phyloP scores from a whole-genome alignment of 1,139 yeast genomes.

The Candida labiduridarum region DNA sequence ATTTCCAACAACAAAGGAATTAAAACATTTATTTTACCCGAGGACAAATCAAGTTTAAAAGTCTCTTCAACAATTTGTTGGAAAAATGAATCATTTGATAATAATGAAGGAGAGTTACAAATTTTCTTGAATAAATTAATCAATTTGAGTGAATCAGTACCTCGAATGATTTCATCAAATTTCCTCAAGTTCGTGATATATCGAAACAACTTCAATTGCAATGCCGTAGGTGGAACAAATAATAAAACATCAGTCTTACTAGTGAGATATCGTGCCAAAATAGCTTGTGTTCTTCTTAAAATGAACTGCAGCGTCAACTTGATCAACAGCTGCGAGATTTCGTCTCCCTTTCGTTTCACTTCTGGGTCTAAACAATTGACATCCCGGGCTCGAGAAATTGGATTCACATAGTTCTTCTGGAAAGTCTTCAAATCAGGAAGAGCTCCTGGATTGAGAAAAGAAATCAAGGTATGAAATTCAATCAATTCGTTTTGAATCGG shows the following conservation, averaged over 20 bases:
- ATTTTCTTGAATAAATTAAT: constrained; percentile 79
- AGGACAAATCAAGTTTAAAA: constrained; percentile 18
- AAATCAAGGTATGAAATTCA: constrained; percentile 80
- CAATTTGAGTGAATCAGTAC: constrained; percentile 57
- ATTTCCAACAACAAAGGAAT: constrained; percentile 57
- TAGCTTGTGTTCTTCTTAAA: constrained; percentile 70
- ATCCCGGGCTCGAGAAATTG: constrained; percentile 76
- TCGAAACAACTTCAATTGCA: constrained; percentile 60
- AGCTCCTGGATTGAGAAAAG: constrained; percentile 83
- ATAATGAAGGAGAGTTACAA: constrained; percentile 77
- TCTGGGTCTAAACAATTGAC: constrained; percentile 60
- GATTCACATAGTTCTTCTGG: constrained; percentile 66
- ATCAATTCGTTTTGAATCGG: constrained; percentile 91
- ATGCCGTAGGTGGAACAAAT: constrained; percentile 72
- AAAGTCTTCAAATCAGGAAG: constrained; percentile 68
- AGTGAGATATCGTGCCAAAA: constrained; percentile 69
- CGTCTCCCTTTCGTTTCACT: constrained; percentile 58
- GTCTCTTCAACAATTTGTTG: constrained; percentile 21
- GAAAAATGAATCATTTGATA: constrained; percentile 45
- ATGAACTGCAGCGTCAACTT: constrained; percentile 66
- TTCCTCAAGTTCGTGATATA: constrained; percentile 32
- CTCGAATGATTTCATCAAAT: constrained; percentile 17
- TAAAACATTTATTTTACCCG: constrained; percentile 62
- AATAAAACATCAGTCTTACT: constrained; percentile 77
- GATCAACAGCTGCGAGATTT: constrained; percentile 62